Base-by-base conservation (phyloP, 768 basidiomycete genomes). In the Holtermannia corniformis region DNA sequence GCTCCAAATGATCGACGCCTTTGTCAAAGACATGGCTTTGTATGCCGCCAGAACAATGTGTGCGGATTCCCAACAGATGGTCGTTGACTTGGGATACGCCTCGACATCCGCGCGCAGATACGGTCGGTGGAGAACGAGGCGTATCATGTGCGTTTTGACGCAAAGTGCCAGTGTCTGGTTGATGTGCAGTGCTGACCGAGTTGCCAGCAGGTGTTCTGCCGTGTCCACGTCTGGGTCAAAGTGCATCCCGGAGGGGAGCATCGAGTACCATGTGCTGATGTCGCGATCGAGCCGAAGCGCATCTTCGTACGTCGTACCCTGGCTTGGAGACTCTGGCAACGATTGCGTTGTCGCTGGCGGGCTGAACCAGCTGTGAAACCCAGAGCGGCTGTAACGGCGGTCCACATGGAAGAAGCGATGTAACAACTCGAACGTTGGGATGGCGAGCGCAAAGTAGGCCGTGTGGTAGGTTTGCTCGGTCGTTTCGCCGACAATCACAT, bases 1-100 rank as follows among this genome's bases (percentile, higher is more conserved):
- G 22, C 60, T 57, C 68, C 68, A 72, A 19, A 61, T 59, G 13
- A 70, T 58, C n/a, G 63, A 63, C 25, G 60, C 56, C 24, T 64
- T 65, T 12, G 62, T 60, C 16, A 49, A 47, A 1, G 54, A 54
- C 51, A 64, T 67, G 1, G 63, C 57, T 14, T 65, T 70, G 74
- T 92, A 93, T 4, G 66, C 68, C 28, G 66, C 58, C 3, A 81
- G 68, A 49, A 83, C 82, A 51, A 86, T 76, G 43, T 78, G 78
- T 13, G 74, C 67, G 1, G 79, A 74, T 52, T 82, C 73, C 73
- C 89, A 90, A 71, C 91, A 95, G 1, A 70, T 68, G 1, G 84
- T 85, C 1, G 81, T 51, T 3, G 70, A 72, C 44, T 65, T 64
- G 16, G 68, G 65, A 53, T 72, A 72, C 1, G 67, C 70, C n/a